A percentile compares a stretch with the other conserved stretches of the same genome.
These are phyloP conservation scores for Penicillium verrucosum DNA, from an alignment of 2,329 filamentous ascomycete species.

Conservation along the genomic window DNA sequence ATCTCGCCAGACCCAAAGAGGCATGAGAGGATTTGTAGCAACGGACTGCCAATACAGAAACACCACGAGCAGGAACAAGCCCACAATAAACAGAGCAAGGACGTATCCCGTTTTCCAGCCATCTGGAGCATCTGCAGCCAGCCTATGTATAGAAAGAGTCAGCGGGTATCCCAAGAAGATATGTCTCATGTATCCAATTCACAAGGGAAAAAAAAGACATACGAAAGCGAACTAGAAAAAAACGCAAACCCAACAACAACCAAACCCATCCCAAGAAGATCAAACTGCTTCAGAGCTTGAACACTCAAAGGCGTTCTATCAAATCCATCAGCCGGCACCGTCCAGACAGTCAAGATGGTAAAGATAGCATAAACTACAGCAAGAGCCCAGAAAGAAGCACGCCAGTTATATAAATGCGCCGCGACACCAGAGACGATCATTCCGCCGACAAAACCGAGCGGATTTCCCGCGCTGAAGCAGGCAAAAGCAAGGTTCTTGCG, in stretches of 20 bases:
- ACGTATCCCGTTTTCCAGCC: conserved; percentile 64
- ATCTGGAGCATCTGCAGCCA: conserved; percentile 54
- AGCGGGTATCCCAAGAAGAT: not conserved
- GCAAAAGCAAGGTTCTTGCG: conserved; percentile 66
- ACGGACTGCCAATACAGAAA: conserved; percentile 64
- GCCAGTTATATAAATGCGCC: conserved; percentile 60
- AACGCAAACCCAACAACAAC: conserved; percentile 64
- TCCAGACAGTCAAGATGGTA: conserved; percentile 57
- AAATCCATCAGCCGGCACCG: conserved; percentile 56
- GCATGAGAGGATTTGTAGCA: conserved; percentile 51
- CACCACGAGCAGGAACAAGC: conserved; percentile 52
- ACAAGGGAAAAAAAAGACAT: conserved; percentile 24
- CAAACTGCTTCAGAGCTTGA: conserved; percentile 56
- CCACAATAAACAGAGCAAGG: conserved; percentile 60
- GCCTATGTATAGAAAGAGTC: conserved; percentile 27
- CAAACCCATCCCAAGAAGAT: conserved; percentile 58
- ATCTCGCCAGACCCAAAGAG: conserved; percentile 57
- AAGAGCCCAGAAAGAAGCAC: conserved; percentile 60
- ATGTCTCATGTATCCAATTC: not conserved
- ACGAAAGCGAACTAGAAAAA: conserved; percentile 61
- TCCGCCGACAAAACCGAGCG: conserved; percentile 55
- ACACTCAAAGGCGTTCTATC: conserved; percentile 44
- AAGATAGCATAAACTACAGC: conserved; percentile 63
- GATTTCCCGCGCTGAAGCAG: conserved; percentile 59
- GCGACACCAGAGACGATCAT: conserved; percentile 62